Evolutionary conservation across 2,329 filamentous ascomycete genomes (phyloP), one percentile per base, ranked within the genome.

Genomic region (Colletotrichum gloeosporioides): DNA sequence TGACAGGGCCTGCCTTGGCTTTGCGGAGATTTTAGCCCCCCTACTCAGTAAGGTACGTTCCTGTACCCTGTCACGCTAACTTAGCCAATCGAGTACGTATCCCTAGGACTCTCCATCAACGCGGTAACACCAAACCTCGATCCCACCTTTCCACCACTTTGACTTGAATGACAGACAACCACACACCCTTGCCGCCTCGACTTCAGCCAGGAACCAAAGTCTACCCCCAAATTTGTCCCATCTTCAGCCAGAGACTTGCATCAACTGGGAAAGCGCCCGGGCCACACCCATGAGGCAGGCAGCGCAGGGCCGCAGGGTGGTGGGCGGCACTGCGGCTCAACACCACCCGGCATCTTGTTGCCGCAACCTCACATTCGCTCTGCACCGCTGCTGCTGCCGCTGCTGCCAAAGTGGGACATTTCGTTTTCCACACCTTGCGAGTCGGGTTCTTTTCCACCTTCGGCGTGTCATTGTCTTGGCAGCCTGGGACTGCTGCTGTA

Each of bases 391-490:
- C 39, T 10, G 39, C 39, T 44, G 16, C 39, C 4, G 39, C 39
- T 44, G 18, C 39, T n/a, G 18, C 39, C 36, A 39, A 16, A 39
- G 36, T 49, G 39, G 36, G 16, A 39, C 39, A 0, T 6, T n/a
- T 49, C 44, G 44, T 49, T 25, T 31, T 32, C 67, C 32, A 61
- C 65, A 27, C 36, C 31, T 16, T 32, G 32, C 63, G 34, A 44
- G 63, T 67, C 53, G 53, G 63, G 53, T 44, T 36, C 16, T 18
- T 69, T 59, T 13, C 65, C 34, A 39, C 12, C 15, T 67, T 69
- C 22, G 29, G 57, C 44, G 44, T 69, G 63, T 64, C 69, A 36
- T 25, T 32, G 27, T 59, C 73, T 76, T 76, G 57, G 73, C 73
- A 32, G 32, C 29, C 73, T 73, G 73, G 63, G 63, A 63, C 69